Percentiles rank a stretch among this genome's conserved stretches.
Evolutionary conservation across 2,329 filamentous ascomycete genomes (phyloP).

Genomic region (Aspergillus ochraceus): DNA sequence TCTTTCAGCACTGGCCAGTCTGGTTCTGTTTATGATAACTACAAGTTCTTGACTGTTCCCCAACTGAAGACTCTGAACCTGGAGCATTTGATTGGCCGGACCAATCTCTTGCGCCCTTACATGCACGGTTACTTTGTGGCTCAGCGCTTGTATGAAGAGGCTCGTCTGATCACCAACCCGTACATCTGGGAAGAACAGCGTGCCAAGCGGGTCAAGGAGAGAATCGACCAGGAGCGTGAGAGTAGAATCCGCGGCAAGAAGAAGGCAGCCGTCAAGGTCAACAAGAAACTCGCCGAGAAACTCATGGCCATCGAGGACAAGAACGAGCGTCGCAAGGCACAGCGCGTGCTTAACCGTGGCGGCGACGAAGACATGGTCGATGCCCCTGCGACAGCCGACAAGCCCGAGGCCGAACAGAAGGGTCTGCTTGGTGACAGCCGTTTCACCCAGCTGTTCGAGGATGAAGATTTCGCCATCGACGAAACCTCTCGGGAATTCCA

Average conservation of each 20-base stretch:
- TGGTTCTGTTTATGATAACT: constrained; percentile 93
- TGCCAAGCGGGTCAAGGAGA: constrained; percentile 86
- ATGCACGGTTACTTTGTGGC: constrained; percentile 99
- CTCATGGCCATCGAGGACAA: constrained; percentile 62
- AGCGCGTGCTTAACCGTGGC: constrained; percentile 54
- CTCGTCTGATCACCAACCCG: constrained; percentile 86
- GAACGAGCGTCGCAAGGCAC: constrained; percentile 45
- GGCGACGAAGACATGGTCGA: constrained; percentile 51
- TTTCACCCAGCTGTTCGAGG: constrained; percentile 86
- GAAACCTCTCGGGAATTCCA: constrained; percentile 86
- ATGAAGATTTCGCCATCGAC: constrained; percentile 89
- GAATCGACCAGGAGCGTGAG: constrained; percentile 95
- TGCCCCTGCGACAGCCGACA: constrained; percentile 23
- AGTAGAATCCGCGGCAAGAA: constrained; percentile 91
- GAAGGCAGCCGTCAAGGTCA: constrained; percentile 88
- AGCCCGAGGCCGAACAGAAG: constrained; percentile 35
- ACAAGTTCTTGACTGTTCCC: constrained; percentile 91
- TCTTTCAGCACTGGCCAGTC: constrained; percentile 47
- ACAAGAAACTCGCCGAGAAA: constrained; percentile 65
- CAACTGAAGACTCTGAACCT: constrained; percentile 84
- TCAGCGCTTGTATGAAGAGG: constrained; percentile 93
- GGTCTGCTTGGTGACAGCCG: constrained; percentile 79
- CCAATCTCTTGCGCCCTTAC: constrained; percentile 85
- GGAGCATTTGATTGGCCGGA: constrained; percentile 85
- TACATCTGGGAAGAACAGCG: constrained; percentile 92